Evolutionary conservation across 2,329 filamentous ascomycete genomes (phyloP).

Genomic region (Cercospora sp.): DNA sequence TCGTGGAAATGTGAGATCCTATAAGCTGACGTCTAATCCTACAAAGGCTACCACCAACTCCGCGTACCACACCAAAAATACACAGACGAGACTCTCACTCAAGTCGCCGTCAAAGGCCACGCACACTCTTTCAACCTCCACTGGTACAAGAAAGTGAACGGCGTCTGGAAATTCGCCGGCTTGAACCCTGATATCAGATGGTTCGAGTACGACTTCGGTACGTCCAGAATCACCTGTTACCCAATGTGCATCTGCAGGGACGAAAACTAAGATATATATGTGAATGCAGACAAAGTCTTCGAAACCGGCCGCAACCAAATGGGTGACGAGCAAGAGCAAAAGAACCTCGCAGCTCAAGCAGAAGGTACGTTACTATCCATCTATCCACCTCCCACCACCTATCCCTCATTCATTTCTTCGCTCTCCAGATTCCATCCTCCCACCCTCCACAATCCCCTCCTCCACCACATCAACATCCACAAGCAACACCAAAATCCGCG

Average conservation of each 20-base stretch:
- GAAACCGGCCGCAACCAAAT: slow-evolving; percentile 50
- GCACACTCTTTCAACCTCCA: slow-evolving; percentile 57
- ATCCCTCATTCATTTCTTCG: too few relatives aligned
- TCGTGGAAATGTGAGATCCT: too few relatives aligned
- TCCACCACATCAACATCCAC: background rate
- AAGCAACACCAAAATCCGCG: background rate
- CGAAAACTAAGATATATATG: too few relatives aligned
- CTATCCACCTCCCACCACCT: too few relatives aligned
- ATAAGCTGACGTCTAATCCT: slow-evolving; percentile 21
- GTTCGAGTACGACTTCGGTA: slow-evolving; percentile 56
- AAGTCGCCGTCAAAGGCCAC: slow-evolving; percentile 57
- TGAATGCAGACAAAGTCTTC: too few relatives aligned
- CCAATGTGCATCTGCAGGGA: background rate
- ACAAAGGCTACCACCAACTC: slow-evolving; percentile 54
- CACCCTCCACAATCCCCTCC: background rate
- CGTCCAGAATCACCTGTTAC: background rate
- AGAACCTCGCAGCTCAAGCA: slow-evolving; percentile 18
- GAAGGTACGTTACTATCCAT: slow-evolving; percentile 9
- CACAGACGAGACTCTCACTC: slow-evolving; percentile 49
- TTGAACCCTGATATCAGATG: slow-evolving; percentile 56
- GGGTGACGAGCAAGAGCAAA: slow-evolving; percentile 37
- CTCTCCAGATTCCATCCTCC: background rate
- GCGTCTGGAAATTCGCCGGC: slow-evolving; percentile 61
- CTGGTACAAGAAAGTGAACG: slow-evolving; percentile 60
- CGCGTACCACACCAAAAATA: slow-evolving; percentile 61